Evolutionary conservation across 345 rosid genomes (phyloP), one percentile per base, ranked within the genome.

Genomic region (Pseudoturritis turrita): DNA sequence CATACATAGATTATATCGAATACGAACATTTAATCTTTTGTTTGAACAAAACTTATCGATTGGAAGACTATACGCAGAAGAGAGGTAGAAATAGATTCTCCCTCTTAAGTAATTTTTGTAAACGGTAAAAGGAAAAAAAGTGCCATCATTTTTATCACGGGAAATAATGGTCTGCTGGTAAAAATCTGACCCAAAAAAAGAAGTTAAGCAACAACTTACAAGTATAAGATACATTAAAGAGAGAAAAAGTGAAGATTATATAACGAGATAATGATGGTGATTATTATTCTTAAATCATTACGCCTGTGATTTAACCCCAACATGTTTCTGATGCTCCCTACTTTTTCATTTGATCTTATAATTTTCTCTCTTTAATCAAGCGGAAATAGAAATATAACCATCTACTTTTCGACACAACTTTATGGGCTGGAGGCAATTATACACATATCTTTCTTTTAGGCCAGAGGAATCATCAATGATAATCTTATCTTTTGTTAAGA

Each of bases 241-340:
- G 25, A 56, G 47, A 45, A 54, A 45, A 62, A 63, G 62, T 63
- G 75, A 54, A 47, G 46, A 33, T 36, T 47, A 39, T 19, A 68
- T 68, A 62, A 61, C 39, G 71, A 69, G 45, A 60, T 52, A 77
- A 85, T 71, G 89, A 87, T 87, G 88, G 88, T 76, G 79, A 77
- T 65, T 87, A 84, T 88, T 80, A 88, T 91, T 86, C 86, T 82
- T 79, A 83, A 87, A 91, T 91, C 88, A 91, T 91, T 85, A 81
- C 60, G 46, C 69, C 60, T 56, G 62, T 84, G 78, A 78, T 78
- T 66, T 67, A 67, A 60, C 56, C 74, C 68, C 63, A 69, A 43
- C 58, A 41, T 59, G 68, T 67, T 29, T 33, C 33, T 25, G 70
- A 65, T 75, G 25, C 0, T 52, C 63, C 44, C 21, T 70, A 28